Base-by-base conservation (phyloP, 495 filamentous ascomycete genomes). In the Wilcoxina mikolae region DNA sequence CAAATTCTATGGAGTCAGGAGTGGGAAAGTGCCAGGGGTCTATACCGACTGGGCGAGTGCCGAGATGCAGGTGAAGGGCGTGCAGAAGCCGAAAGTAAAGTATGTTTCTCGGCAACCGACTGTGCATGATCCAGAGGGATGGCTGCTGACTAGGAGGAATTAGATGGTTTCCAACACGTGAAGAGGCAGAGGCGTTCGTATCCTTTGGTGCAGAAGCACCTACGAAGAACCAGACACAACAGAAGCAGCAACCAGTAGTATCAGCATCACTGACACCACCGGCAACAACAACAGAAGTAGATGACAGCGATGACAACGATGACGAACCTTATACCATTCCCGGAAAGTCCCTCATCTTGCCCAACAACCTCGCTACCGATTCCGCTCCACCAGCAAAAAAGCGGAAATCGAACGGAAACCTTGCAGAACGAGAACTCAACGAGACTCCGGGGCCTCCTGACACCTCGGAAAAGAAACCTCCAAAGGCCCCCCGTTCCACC, bases 11-110 rank as follows among this genome's bases (percentile, higher is more conserved):
- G 91, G 77, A 5, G 82, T 98, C n/a, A 86, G 81, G 39, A 75
- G 77, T 54, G 91, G 91, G 41, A 75, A 78, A 54, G 71, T 74
- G n/a, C 85, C 89, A 0, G 90, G 91, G 3, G 82, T 98, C 1
- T 98, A 95, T 68, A 84, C 81, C 3, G 80, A 89, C 53, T 98
- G 89, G 89, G 65, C 73, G n/a, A 75, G 74, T 23, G 87, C 83
- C 2, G 76, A 85, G 57, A 72, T 80, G 52, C 84, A 91, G 53
- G 87, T 95, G 28, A 77, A 71, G 4, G 87, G 85, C 3, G 82
- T 78, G 65, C 81, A 80, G 55, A 78, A 78, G 15, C 85, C 87
- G 17, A 87, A 87, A 59, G 62, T 66, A 10, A 43, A 31, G 51
- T 54, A 43, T 25, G 46, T 27, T 7, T 15, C 29, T 49, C 15